Conservation (phyloP, 441 rosid genomes). For the Biscutella laevigata region DNA sequence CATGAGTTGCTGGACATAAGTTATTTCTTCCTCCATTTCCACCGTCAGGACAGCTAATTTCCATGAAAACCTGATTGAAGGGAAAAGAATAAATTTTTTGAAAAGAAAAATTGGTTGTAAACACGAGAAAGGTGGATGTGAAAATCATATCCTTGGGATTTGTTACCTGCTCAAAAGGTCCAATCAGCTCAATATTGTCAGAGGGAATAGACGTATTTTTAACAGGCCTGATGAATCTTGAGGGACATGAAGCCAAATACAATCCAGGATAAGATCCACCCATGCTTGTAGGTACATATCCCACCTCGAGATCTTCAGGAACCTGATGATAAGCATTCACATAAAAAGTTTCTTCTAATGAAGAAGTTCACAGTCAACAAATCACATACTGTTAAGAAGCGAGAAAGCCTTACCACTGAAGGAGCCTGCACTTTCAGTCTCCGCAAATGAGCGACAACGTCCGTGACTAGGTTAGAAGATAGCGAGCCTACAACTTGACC, state of each 20-base stretch:
- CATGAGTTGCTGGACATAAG: constrained; percentile 73
- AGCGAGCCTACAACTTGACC: constrained; percentile 81
- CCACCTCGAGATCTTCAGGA: constrained; percentile 91
- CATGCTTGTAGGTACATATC: constrained; percentile 84
- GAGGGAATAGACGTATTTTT: constrained; percentile 47
- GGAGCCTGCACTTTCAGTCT: constrained; percentile 73
- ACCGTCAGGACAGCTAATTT: constrained; percentile 94
- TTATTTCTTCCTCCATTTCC: constrained; percentile 78
- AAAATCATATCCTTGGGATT: constrained; percentile 5
- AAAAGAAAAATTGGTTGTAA: constrained; percentile 24
- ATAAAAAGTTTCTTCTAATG: constrained; percentile 2
- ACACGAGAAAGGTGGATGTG: not conserved
- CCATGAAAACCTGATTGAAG: constrained; percentile 74
- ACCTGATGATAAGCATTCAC: constrained; percentile 43
- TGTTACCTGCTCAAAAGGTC: constrained; percentile 94
- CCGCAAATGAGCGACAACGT: constrained; percentile 71
- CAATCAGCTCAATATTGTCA: constrained; percentile 61
- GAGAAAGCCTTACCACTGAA: constrained; percentile 48
- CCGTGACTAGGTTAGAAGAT: constrained; percentile 45
- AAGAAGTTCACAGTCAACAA: not conserved
- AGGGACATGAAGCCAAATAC: constrained; percentile 74
- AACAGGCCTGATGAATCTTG: constrained; percentile 88
- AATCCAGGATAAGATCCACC: constrained; percentile 94
- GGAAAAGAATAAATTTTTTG: not conserved
- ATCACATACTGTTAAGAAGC: not conserved